A percentile compares a stretch with the other conserved stretches of the same genome.
These are phyloP conservation scores for Graphiopsis chlorocephala DNA, from an alignment of 2,329 filamentous ascomycete species.

Conservation along the genomic window DNA sequence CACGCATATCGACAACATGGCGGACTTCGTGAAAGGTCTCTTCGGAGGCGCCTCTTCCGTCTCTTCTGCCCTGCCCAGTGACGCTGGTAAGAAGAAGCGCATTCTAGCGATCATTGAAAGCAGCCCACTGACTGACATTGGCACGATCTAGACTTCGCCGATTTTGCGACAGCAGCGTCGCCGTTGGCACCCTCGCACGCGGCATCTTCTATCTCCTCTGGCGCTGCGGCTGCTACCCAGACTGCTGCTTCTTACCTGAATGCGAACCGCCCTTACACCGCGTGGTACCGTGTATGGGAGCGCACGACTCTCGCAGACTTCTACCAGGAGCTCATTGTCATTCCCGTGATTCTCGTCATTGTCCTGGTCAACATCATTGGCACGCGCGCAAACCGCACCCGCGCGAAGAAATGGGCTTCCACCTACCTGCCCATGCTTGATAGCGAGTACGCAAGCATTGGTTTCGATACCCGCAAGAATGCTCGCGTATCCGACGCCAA, in stretches of 20 bases:
- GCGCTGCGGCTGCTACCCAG: conserved; percentile 40
- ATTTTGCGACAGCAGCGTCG: conserved; percentile 78
- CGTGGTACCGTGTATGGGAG: conserved; percentile 97
- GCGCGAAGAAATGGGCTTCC: conserved; percentile 76
- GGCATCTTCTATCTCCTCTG: conserved; percentile 55
- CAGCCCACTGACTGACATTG: conserved; percentile 16
- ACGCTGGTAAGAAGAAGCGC: conserved; percentile 60
- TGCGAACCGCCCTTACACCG: conserved; percentile 68
- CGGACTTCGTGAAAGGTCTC: conserved; percentile 62
- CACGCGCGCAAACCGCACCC: conserved; percentile 72
- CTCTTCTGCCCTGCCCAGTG: conserved; percentile 46
- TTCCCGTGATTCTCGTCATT: conserved; percentile 71
- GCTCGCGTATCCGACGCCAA: conserved; percentile 35
- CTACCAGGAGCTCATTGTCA: conserved; percentile 77
- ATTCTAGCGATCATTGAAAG: conserved; percentile 8
- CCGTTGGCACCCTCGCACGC: conserved; percentile 55
- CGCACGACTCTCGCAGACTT: conserved; percentile 82
- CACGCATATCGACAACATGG: conserved; percentile 27
- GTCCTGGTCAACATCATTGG: conserved; percentile 79
- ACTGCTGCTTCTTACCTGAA: conserved; percentile 36
- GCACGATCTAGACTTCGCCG: conserved; percentile 72
- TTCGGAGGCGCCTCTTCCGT: conserved; percentile 65
- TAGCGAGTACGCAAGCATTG: conserved; percentile 82
- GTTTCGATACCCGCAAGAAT: conserved; percentile 61
- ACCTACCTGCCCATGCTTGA: conserved; percentile 70